Base-by-base conservation (phyloP, 306 rosid genomes). In the Prunus dulcis region DNA sequence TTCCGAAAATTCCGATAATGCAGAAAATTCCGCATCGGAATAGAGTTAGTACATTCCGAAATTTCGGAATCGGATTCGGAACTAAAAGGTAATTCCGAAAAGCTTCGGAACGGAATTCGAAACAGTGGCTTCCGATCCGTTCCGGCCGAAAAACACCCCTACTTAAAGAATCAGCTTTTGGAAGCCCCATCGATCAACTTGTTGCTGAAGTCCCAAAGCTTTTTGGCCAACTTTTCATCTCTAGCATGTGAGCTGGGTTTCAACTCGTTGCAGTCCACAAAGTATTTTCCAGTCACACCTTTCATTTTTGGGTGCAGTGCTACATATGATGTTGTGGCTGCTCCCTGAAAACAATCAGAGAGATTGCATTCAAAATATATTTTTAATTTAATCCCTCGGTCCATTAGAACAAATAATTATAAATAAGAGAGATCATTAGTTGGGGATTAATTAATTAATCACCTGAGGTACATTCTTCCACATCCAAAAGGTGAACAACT, bases 391-490 rank as follows among this genome's bases (percentile, higher is more conserved):
- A 62, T 19, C 67, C 67, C 45, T 19, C 2, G 0, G 43, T 34
- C 41, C 8, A 34, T 28, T 60, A 25, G 5, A 25, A 60, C 64
- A 3, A 25, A 6, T 15, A 60, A 60, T 60, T 11, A 4, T 22
- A 25, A 55, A 51, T 51, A 15, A 51, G 20, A 14, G 61, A 10
- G 32, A 41, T 34, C 41, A 34, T 34, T 34, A 34, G 41, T 34
- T 34, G 41, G 41, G 6, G 41, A 34, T 34, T 34, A 34, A 34
- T 34, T 34, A 5, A 34, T 22, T 57, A 72, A 22, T 58, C 82
- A 95, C 98, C 97, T 92, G 99, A 41, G 92, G 86, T 14, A 90
- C 78, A 57, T 57, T 92, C 90, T 92, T 95, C 99, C 99, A 95
- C 32, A 92, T 76, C 73, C 17, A 87, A 64, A 83, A 89, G 68